Percentiles rank a stretch among this genome's conserved stretches.
Evolutionary conservation across 2,329 filamentous ascomycete genomes (phyloP).

Genomic region (Alternaria dauci): DNA sequence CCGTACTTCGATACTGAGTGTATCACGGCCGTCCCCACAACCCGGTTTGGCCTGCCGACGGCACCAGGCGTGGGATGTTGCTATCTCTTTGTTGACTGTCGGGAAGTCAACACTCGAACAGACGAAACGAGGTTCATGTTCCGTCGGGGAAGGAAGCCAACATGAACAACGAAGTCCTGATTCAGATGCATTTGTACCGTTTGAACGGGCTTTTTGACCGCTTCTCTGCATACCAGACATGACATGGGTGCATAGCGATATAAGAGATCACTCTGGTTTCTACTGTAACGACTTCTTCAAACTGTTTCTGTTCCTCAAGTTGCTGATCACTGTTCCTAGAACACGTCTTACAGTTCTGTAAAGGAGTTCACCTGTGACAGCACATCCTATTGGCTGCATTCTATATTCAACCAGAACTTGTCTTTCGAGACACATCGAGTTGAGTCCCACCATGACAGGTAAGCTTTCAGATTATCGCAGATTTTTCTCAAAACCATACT

Average conservation of each 20-base stretch:
- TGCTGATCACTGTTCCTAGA: neutral
- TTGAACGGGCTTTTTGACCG: slow-evolving; percentile 23
- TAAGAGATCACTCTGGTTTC: slow-evolving; percentile 1
- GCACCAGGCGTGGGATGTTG: neutral
- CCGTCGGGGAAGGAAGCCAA: slow-evolving; percentile 22
- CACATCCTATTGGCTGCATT: neutral
- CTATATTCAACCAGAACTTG: neutral
- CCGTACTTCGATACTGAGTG: neutral
- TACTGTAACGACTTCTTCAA: neutral
- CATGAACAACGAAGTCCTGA: slow-evolving; percentile 15
- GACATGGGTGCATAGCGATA: slow-evolving; percentile 4
- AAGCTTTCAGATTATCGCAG: neutral
- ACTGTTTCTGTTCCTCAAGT: neutral
- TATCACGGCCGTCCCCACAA: neutral
- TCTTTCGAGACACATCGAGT: neutral
- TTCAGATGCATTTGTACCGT: slow-evolving; percentile 14
- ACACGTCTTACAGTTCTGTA: neutral
- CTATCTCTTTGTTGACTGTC: slow-evolving; percentile 10
- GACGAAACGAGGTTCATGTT: slow-evolving; percentile 10
- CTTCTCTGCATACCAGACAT: slow-evolving; percentile 4
- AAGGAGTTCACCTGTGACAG: neutral
- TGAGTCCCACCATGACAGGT: slow-evolving; percentile 26
- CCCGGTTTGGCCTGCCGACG: neutral
- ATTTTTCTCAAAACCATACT: neutral
- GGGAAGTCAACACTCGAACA: slow-evolving; percentile 9